Evolutionary conservation across 2,329 filamentous ascomycete species (phyloP).

Genomic region (Aureobasidium subglaciale): DNA sequence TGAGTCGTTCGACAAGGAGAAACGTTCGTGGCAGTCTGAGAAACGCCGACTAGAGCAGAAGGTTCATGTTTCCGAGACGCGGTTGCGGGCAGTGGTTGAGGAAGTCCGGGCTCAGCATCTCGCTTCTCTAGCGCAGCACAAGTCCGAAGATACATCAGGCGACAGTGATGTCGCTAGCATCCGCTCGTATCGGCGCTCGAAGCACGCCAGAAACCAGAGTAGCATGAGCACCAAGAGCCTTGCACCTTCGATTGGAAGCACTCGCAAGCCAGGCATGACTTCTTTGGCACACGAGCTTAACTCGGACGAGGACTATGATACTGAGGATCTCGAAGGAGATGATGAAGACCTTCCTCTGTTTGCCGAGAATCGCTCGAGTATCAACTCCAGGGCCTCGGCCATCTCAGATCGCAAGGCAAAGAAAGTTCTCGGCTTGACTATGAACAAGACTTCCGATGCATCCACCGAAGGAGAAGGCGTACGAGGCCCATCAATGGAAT

Average conservation of each 20-base stretch:
- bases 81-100: slow-evolving; percentile 75
- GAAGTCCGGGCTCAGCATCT: slow-evolving; percentile 71
- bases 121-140: slow-evolving; percentile 30
- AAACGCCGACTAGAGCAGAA: slow-evolving; percentile 75
- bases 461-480: neutral
- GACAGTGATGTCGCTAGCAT: slow-evolving; percentile 67
- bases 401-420: slow-evolving; percentile 35
- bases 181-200: slow-evolving; percentile 35
- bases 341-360: slow-evolving; percentile 46
- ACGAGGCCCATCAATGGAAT: neutral
- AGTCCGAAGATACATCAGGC: slow-evolving; percentile 40
- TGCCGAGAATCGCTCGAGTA: slow-evolving; percentile 41
- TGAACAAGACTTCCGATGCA: neutral
- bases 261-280: slow-evolving; percentile 3
- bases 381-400: neutral
- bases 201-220: slow-evolving; percentile 29
- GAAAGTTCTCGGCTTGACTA: slow-evolving; percentile 34
- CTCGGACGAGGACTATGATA: slow-evolving; percentile 68
- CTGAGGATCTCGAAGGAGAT: slow-evolving; percentile 51
- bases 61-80: slow-evolving; percentile 81
- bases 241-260: neutral
- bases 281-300: slow-evolving; percentile 79
- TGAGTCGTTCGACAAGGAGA: slow-evolving; percentile 75
- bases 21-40: slow-evolving; percentile 76
- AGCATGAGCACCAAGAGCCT: slow-evolving; percentile 32